Percentiles rank a stretch among this genome's conserved stretches.
These are phyloP conservation scores for Fusarium kyushuense DNA, from an alignment of 2,329 filamentous ascomycete genomes.

Conservation along the genomic window DNA sequence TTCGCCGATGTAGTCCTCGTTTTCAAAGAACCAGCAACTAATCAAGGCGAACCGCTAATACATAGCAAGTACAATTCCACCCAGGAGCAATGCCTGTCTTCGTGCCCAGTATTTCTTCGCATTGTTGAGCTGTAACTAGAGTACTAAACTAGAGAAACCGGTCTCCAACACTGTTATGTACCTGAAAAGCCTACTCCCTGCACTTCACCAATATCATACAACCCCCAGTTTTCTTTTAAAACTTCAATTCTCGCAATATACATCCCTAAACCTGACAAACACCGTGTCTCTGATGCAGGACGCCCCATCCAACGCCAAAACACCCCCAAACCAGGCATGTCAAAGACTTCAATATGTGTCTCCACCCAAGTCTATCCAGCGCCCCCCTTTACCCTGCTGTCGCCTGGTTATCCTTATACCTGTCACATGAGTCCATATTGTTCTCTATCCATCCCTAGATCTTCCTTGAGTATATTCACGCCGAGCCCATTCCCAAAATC, in stretches of 20 bases:
- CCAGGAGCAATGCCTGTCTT: neutral
- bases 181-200: neutral
- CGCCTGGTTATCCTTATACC: slow-evolving; percentile 21
- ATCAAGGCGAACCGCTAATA: neutral
- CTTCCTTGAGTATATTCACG: slow-evolving; percentile 15
- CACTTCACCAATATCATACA: slow-evolving; percentile 7
- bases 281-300: slow-evolving; percentile 48
- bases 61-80: too few species aligned
- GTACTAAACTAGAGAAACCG: neutral
- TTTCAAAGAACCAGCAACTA: too few species aligned
- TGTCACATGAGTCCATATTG: slow-evolving; percentile 12
- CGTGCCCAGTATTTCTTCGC: neutral
- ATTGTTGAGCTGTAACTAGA: neutral
- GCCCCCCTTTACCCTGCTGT: slow-evolving; percentile 12
- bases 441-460: slow-evolving; percentile 9
- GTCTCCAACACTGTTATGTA: neutral
- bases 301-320: slow-evolving; percentile 47
- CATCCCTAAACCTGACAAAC: slow-evolving; percentile 42
- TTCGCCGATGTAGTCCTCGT: neutral
- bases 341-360: slow-evolving; percentile 27
- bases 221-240: slow-evolving; percentile 7
- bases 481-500: slow-evolving; percentile 17
- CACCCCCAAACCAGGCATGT: slow-evolving; percentile 41
- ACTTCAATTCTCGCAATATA: slow-evolving; percentile 25
- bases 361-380: slow-evolving; percentile 34